A percentile compares a stretch with the other conserved stretches of the same genome.
Evolutionary conservation across 176 grass and related monocot genomes (phyloP).

Genomic region (Triticum monococcum): DNA sequence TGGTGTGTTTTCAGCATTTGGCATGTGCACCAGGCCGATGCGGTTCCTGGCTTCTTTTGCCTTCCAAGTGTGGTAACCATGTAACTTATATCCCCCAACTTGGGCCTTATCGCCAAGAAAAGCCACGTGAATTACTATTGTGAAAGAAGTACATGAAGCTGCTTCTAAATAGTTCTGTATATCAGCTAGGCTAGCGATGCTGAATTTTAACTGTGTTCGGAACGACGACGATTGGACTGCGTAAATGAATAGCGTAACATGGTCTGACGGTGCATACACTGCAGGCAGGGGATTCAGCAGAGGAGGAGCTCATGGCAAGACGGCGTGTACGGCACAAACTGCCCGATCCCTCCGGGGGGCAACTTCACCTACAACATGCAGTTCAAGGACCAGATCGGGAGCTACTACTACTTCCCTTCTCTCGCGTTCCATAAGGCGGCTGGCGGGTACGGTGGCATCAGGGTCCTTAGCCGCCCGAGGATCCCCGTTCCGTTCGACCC

Average conservation of each 20-base stretch:
- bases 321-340: constrained; percentile 81
- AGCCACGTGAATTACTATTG: too few species aligned
- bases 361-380: constrained; percentile 94
- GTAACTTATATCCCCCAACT: too few species aligned
- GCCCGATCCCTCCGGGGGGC: constrained; percentile 75
- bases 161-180: too few species aligned
- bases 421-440: constrained; percentile 87
- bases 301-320: constrained; percentile 96
- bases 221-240: too few species aligned
- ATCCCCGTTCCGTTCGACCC: constrained; percentile 83
- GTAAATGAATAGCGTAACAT: too few species aligned
- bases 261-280: background rate
- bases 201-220: too few species aligned
- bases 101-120: too few species aligned
- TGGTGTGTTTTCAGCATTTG: background rate
- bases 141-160: too few species aligned
- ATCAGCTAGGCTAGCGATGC: too few species aligned
- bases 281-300: constrained; percentile 89
- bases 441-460: constrained; percentile 80
- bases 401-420: constrained; percentile 94
- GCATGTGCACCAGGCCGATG: constrained; percentile 37
- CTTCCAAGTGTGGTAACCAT: background rate
- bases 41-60: background rate
- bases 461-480: constrained; percentile 69
- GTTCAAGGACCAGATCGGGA: constrained; percentile 94